These are phyloP conservation scores for Hymenoscyphus fructigenus DNA, from an alignment of 2,329 filamentous ascomycete genomes.

Conservation along the genomic window DNA sequence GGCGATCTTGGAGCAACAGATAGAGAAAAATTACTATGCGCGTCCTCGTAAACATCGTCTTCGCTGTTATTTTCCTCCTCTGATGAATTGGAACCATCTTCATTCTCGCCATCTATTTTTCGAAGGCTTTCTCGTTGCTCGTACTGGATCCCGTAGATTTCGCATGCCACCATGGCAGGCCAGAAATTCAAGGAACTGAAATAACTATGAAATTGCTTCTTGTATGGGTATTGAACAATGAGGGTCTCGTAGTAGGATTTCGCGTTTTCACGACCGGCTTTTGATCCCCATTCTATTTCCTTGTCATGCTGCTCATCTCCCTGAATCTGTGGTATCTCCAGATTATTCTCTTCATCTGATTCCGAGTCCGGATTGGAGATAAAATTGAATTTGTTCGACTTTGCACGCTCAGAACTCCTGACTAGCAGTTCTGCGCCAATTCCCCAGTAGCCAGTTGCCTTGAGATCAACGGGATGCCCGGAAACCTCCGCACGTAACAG, in stretches of 20 bases:
- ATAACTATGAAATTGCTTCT: constrained; percentile 56
- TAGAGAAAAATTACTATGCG: constrained; percentile 14
- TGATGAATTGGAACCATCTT: neutral
- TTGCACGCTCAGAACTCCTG: constrained; percentile 42
- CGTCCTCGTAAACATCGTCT: constrained; percentile 25
- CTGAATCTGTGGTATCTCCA: constrained; percentile 1
- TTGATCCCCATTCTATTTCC: constrained; percentile 39
- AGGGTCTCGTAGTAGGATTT: constrained; percentile 74
- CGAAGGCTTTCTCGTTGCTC: constrained; percentile 50
- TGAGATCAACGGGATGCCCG: constrained; percentile 63
- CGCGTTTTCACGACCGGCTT: constrained; percentile 54
- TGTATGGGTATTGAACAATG: constrained; percentile 72
- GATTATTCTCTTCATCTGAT: neutral
- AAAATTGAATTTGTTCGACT: constrained; percentile 10
- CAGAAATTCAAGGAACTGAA: constrained; percentile 75
- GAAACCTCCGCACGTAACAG: constrained; percentile 61
- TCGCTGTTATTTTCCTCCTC: constrained; percentile 30
- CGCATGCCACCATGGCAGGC: constrained; percentile 75
- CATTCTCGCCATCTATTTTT: constrained; percentile 35
- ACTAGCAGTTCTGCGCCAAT: constrained; percentile 83
- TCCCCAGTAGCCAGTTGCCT: constrained; percentile 72
- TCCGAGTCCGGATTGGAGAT: constrained; percentile 12
- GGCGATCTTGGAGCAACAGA: constrained; percentile 26
- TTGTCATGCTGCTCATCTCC: neutral
- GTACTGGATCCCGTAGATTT: constrained; percentile 72